phyloP scores from a whole-genome alignment of 768 basidiomycete genomes.

The Kockovaella imperatae region DNA sequence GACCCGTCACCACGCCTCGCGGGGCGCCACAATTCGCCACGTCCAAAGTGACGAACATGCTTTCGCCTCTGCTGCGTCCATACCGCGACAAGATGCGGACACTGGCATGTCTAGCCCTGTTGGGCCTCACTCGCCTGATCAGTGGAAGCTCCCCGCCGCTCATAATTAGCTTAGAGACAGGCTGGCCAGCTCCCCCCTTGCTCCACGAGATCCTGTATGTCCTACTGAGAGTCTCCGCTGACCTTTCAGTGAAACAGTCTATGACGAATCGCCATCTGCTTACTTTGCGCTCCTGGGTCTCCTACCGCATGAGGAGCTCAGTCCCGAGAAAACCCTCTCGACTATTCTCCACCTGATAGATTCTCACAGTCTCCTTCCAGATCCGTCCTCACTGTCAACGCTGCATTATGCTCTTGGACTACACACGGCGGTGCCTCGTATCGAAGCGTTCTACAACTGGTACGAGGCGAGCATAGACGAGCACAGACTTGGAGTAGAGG shows the following conservation, averaged over 20 bases:
- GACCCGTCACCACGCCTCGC: too few species aligned
- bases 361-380: slow-evolving; percentile 49
- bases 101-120: neutral
- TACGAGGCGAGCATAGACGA: slow-evolving; percentile 48
- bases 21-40: too few species aligned
- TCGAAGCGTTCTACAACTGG: slow-evolving; percentile 75
- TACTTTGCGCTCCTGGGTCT: slow-evolving; percentile 72
- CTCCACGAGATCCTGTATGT: slow-evolving; percentile 61
- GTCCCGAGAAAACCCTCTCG: slow-evolving; percentile 17
- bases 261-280: slow-evolving; percentile 60
- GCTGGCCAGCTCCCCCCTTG: slow-evolving; percentile 60
- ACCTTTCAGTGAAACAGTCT: slow-evolving; percentile 65
- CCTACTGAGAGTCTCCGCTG: neutral
- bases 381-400: slow-evolving; percentile 52
- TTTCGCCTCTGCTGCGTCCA: neutral
- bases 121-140: slow-evolving; percentile 2
- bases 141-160: slow-evolving; percentile 49
- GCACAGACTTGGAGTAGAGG: slow-evolving; percentile 13
- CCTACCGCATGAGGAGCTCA: slow-evolving; percentile 51
- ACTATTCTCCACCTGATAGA: slow-evolving; percentile 17
- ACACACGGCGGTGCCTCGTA: slow-evolving; percentile 67
- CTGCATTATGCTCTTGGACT: slow-evolving; percentile 68
- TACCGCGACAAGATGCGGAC: neutral
- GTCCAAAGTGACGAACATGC: too few species aligned
- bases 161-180: slow-evolving; percentile 56